Conservation (phyloP, 495 filamentous ascomycete genomes). For the Chaetomium fimeti region DNA sequence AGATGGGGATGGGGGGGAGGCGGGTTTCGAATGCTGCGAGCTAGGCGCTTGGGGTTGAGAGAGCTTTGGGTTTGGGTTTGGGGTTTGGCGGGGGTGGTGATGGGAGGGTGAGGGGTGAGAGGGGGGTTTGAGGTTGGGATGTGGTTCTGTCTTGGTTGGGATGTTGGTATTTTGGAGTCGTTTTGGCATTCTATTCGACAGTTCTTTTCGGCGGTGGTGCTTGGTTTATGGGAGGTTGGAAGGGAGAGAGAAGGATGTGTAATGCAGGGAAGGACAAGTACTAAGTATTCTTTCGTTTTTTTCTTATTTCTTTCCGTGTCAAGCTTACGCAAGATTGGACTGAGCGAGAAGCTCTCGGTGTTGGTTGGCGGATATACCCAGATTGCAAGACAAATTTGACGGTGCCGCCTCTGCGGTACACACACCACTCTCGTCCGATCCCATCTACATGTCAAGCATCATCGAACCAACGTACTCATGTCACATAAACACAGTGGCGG, state of each 20-base stretch:
- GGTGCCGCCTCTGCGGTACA: too few relatives aligned
- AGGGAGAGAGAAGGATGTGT: not conserved
- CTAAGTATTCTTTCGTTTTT: not conserved
- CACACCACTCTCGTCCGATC: too few relatives aligned
- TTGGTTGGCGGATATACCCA: slow-evolving; percentile 3
- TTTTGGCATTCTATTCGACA: too few relatives aligned
- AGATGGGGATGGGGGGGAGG: not conserved
- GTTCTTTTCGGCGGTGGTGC: too few relatives aligned
- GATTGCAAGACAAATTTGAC: not conserved
- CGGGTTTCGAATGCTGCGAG: slow-evolving; percentile 10
- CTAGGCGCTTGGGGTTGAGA: slow-evolving; percentile 16
- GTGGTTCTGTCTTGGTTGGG: too few relatives aligned
- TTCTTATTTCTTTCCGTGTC: not conserved
- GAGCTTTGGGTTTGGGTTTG: slow-evolving; percentile 16
- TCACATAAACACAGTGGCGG: too few relatives aligned
- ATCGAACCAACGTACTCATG: not conserved
- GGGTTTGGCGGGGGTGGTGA: not conserved
- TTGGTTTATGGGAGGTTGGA: too few relatives aligned
- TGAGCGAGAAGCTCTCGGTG: not conserved
- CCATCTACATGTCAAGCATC: not conserved
- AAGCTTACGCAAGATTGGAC: not conserved
- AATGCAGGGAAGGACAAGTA: not conserved
- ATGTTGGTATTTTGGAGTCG: too few relatives aligned
- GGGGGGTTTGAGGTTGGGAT: not conserved
- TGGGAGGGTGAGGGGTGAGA: not conserved